A percentile compares a stretch with the other conserved stretches of the same genome.
Evolutionary conservation across 2,329 filamentous ascomycete species (phyloP).

Genomic region (Cercospora zeina): DNA sequence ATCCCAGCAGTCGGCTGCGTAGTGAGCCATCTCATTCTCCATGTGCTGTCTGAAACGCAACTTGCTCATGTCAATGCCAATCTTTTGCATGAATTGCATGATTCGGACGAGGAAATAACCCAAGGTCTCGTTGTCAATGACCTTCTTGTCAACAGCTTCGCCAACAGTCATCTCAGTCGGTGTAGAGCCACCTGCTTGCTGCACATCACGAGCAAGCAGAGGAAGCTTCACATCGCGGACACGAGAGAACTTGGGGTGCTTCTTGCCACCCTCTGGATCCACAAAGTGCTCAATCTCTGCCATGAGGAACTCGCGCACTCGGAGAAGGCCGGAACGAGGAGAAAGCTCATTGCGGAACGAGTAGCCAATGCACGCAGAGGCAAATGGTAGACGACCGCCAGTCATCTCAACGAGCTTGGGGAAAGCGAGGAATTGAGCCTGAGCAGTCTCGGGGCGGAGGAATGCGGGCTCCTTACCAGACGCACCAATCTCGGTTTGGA

Average conservation of each 20-base stretch:
- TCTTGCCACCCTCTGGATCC: conserved; percentile 91
- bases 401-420: conserved; percentile 95
- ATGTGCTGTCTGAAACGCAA: conserved; percentile 97
- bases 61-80: conserved; percentile 84
- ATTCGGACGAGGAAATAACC: conserved; percentile 97
- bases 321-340: conserved; percentile 82
- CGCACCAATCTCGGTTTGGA: conserved; percentile 90
- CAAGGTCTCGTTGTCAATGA: conserved; percentile 96
- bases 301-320: conserved; percentile 97
- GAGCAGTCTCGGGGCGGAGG: conserved; percentile 89
- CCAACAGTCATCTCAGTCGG: conserved; percentile 75
- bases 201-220: conserved; percentile 80
- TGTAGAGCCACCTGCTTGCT: conserved; percentile 80
- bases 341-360: conserved; percentile 99
- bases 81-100: conserved; percentile 81
- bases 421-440: conserved; percentile 98
- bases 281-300: conserved; percentile 99
- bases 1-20: conserved; percentile 97
- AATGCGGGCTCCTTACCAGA: conserved; percentile 84
- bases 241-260: conserved; percentile 83
- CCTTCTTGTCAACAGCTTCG: conserved; percentile 75
- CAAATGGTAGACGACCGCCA: conserved; percentile 92
- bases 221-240: conserved; percentile 80
- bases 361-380: conserved; percentile 94
- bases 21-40: conserved; percentile 87